Evolutionary conservation across 2,329 filamentous ascomycete species (phyloP).

Genomic region (Ceratocystiopsis brevicomis): DNA sequence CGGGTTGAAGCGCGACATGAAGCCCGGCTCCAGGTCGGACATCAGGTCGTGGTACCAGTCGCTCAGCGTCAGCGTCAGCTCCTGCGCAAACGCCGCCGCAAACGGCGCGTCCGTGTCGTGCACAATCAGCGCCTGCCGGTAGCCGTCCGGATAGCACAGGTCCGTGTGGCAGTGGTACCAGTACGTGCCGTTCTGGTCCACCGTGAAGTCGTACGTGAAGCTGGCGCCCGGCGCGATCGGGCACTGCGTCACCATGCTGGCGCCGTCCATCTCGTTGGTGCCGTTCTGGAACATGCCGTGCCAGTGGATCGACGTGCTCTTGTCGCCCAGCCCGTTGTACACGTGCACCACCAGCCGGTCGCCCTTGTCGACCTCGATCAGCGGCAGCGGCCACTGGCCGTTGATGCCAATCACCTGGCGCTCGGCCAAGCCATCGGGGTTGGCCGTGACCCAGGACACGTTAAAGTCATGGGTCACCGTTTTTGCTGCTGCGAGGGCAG

Average conservation of each 20-base stretch:
- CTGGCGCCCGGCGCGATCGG: constrained; percentile 41
- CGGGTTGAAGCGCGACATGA: constrained; percentile 35
- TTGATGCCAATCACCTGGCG: constrained; percentile 63
- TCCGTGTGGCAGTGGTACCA: constrained; percentile 60
- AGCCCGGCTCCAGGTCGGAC: constrained; percentile 24
- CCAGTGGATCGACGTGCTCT: constrained; percentile 46
- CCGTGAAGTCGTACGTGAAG: constrained; percentile 53
- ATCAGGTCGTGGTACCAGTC: constrained; percentile 53
- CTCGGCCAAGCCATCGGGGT: constrained; percentile 47
- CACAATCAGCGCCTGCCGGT: constrained; percentile 9
- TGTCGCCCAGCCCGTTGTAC: constrained; percentile 40
- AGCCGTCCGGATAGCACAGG: constrained; percentile 51
- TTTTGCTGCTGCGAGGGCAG: constrained; percentile 14
- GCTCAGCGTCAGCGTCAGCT: constrained; percentile 44
- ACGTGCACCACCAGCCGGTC: constrained; percentile 41
- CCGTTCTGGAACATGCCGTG: constrained; percentile 55
- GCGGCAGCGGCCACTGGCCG: constrained; percentile 53
- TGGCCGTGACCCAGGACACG: constrained; percentile 50
- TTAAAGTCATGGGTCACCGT: constrained; percentile 45
- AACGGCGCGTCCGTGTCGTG: constrained; percentile 43
- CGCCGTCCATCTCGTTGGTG: constrained; percentile 53
- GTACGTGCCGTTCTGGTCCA: constrained; percentile 44
- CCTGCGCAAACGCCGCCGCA: constrained; percentile 36
- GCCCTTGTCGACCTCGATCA: constrained; percentile 41
- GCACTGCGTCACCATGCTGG: constrained; percentile 47